Base-by-base conservation (phyloP, 768 basidiomycete species). In the Rubroboletus pulcherrimus region DNA sequence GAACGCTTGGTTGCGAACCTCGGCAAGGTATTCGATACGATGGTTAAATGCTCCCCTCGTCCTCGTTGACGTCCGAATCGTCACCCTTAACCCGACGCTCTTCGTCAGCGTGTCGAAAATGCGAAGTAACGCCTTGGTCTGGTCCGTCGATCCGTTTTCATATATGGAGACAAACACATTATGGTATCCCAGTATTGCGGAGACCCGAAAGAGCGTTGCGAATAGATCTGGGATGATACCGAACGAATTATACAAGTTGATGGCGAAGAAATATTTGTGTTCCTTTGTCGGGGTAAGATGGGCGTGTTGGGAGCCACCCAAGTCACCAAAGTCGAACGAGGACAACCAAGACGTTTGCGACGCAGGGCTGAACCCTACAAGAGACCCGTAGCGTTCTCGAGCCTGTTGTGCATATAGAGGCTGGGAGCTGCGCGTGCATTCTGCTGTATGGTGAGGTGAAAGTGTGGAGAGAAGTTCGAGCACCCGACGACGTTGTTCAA, bases 221-320 rank as follows among this genome's bases (percentile, higher is more conserved):
- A 98, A 98, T 35, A 98, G 81, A 74, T 99, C 97, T 17, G 97
- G 95, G 62, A 98, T 95, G 70, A 98, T 77, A 74, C 97, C 94
- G 83, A 98, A 99, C 12, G 95, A 98, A 78, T 99, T 99, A 81
- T 98, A 98, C 56, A 98, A 79, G 74, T 99, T 99, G 81, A 99
- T 98, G 57, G 93, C 96, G 73, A 99, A 97, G 75, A 93, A 98
- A 72, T 98, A 99, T 71, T 99, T 98, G 83, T 99, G 97, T 61
- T 88, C 82, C 66, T 78, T 79, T 11, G 79, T 68, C 29, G 77
- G 70, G 19, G 71, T 61, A 21, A 69, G 71, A 45, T 72, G 68
- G 63, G 66, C 71, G 51, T 73, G 72, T 42, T 76, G 73, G 26
- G 71, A 64, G 54, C 75, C 73, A 54, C 79, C 75, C 34, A 80